A percentile compares a stretch with the other conserved stretches of the same genome.
Evolutionary conservation across 352 stramenopile species (phyloP).

Genomic region (Phytopythium litorale): DNA sequence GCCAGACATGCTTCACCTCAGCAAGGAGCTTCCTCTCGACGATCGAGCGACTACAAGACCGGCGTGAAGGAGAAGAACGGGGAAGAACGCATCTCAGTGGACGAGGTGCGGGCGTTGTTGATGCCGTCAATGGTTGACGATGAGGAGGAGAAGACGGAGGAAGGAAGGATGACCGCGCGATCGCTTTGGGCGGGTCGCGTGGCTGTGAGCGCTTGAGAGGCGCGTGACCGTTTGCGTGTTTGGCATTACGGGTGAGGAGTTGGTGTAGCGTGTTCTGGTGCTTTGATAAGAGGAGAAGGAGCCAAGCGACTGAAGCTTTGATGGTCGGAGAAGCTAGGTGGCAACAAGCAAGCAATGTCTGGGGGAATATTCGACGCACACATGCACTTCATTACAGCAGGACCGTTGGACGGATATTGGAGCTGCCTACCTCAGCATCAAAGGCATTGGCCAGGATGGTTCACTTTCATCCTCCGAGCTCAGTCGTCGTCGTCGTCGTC

Average conservation of each 20-base stretch:
- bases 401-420: not conserved
- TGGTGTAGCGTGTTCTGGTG: too few species aligned
- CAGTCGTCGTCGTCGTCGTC: constrained; percentile 11
- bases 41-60: not conserved
- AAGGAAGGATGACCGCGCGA: not conserved
- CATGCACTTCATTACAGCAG: too few species aligned
- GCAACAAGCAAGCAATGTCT: too few species aligned
- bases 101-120: not conserved
- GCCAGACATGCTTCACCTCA: constrained; percentile 5
- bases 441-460: not conserved
- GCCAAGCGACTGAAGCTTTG: too few species aligned
- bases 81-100: constrained; percentile 1
- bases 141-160: not conserved
- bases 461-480: not conserved
- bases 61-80: not conserved
- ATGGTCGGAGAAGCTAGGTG: too few species aligned
- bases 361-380: too few species aligned
- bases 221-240: not conserved
- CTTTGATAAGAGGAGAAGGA: too few species aligned
- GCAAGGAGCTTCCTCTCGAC: not conserved
- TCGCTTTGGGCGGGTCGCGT: not conserved
- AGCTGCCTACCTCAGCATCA: not conserved
- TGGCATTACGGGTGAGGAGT: too few species aligned
- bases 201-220: not conserved
- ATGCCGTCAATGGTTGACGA: not conserved